Conservation (phyloP, 768 basidiomycete genomes). For the Tubosaeta brunneosetosa region DNA sequence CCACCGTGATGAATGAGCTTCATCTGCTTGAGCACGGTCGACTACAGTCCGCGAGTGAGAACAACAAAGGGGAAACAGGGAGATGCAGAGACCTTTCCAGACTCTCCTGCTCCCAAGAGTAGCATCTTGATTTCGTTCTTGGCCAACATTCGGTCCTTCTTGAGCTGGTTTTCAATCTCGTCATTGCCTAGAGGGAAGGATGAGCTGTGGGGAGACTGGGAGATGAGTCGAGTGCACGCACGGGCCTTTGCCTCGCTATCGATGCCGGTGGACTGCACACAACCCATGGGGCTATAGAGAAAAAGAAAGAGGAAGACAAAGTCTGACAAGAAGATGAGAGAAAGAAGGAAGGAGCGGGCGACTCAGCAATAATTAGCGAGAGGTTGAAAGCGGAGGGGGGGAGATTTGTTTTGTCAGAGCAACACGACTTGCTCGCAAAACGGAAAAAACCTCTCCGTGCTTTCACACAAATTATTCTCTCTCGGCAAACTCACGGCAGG, state of each 20-base stretch:
- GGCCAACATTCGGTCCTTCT: conserved; percentile 79
- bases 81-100: conserved; percentile 67
- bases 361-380: conserved; percentile 24
- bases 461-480: conserved; percentile 14
- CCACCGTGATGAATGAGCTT: conserved; percentile 92
- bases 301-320: conserved; percentile 7
- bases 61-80: not conserved
- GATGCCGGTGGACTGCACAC: conserved; percentile 62
- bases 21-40: conserved; percentile 95
- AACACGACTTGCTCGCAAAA: conserved; percentile 3
- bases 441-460: conserved; percentile 10
- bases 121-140: conserved; percentile 98
- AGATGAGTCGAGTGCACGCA: conserved; percentile 37
- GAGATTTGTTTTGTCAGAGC: conserved; percentile 1
- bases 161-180: conserved; percentile 90
- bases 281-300: conserved; percentile 50
- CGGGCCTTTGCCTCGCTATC: conserved; percentile 83
- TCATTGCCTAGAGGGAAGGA: conserved; percentile 63
- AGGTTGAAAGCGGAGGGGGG: conserved; percentile 9
- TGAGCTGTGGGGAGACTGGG: not conserved
- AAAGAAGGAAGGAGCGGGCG: conserved; percentile 22
- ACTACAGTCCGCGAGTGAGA: conserved; percentile 37
- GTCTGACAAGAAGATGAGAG: conserved; percentile 6
- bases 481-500: conserved; percentile 19
- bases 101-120: conserved; percentile 92